Base-by-base conservation (phyloP, 2,329 filamentous ascomycete species). In the Arthrobotrys iridis region DNA sequence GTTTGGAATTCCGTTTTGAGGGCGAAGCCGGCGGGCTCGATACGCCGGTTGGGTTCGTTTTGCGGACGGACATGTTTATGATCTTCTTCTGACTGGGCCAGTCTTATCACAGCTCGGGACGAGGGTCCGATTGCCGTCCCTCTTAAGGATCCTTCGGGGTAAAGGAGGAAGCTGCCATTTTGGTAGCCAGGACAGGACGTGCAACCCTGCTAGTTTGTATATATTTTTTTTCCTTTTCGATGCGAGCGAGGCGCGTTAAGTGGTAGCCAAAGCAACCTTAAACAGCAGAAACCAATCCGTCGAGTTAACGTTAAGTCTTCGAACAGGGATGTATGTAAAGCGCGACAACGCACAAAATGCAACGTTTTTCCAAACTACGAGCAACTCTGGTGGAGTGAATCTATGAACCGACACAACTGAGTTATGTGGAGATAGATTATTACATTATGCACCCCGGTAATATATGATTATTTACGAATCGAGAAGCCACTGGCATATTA, bases 1-100 rank as follows among this genome's bases (percentile, higher is more conserved):
- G 55, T 46, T 74, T 74, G 15, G 70, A 67, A 33, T 63, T 45
- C 10, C 62, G 70, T 60, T 63, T 74, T 18, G 70, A 74, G 26
- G 70, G 70, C 7, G 70, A 74, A n/a, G 70, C 18, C 2, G 70
- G 70, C 11, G 70, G 70, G 28, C 62, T 74, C 22, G 70, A 55
- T 13, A 63, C 52, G 24, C 62, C 70, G 8, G 62, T 74, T 15
- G 70, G 62, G 45, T 74, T 74, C 11, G 70, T 28, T 40, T 74
- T 74, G 30, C 70, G 52, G 45, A 74, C 50, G 22, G 70, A 74
- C 70, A 74, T 74, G 24, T 30, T 40, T 1, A 15, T 28, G 35
- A 52, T n/a, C n/a, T n/a, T n/a, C n/a, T 48, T 41, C 24, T 37
- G 28, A 43, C 28, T 18, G 30, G 22, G 40, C 35, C 33, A 37